Evolutionary conservation across 1,139 yeast species (phyloP), one percentile per base, ranked within the genome.

Genomic region (Torulaspora globosa): DNA sequence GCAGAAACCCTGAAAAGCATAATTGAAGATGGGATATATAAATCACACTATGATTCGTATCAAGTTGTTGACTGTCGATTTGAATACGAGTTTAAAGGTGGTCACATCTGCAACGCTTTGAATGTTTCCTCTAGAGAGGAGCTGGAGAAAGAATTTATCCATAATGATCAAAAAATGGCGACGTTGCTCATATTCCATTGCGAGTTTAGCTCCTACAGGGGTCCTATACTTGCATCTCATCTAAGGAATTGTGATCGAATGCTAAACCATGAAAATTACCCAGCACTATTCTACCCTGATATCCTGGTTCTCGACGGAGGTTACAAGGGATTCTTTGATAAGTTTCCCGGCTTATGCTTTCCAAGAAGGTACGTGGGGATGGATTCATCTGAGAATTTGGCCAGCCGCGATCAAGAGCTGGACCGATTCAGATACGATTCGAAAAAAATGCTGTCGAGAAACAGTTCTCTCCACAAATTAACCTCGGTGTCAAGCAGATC

Each of bases 231-330:
- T 84, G 97, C 97, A 0, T 73, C 82, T 48, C 90, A 88, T 63
- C 73, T 92, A 48, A 74, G 98, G 53, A 83, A 83, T 54, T 76
- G 86, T 55, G 98, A 92, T 68, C 76, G 98, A 50, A 76, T 76
- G 39, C 58, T 79, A 43, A 89, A 90, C 63, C 75, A 80, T 52
- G 80, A 82, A 46, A 72, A 76, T 52, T 94, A 92, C 66, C 98
- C 98, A 1, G 71, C 74, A 52, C 72, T 92, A 48, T 78, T 78
- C 53, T 92, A 82, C 61, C 98, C 98, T 1, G 96, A 92, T 68
- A 79, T 92, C 40, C 82, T 87, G 33, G 80, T 92, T 33, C 73
- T 92, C 41, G 87, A 88, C 56, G 98, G 97, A 30, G 98, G 98
- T 6, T 92, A 92, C 71, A 82, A 84, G 60, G 73, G 73, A 34